Conservation (phyloP, 1,139 yeast genomes). For the Blastobotrys buckinghamii region DNA sequence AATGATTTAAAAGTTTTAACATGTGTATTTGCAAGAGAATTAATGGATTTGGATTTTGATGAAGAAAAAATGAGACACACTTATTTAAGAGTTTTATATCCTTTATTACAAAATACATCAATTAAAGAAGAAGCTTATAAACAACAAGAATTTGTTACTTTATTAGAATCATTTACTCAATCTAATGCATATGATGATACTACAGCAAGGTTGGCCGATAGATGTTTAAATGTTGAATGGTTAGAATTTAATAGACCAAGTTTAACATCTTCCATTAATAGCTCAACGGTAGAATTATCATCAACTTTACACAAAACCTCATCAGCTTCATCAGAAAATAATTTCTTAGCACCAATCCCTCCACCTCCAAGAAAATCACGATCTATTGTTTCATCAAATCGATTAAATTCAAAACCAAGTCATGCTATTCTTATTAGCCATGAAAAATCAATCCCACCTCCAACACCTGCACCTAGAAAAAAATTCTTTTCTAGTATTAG, state of each 20-base stretch:
- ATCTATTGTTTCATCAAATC: not conserved
- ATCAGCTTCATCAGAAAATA: not conserved
- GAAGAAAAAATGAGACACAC: conserved; percentile 66
- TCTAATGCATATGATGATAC: conserved; percentile 27
- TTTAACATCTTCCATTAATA: not conserved
- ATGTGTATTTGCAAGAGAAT: conserved; percentile 79
- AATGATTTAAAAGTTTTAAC: conserved; percentile 82
- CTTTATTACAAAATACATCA: conserved; percentile 63
- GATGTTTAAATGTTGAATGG: conserved; percentile 59
- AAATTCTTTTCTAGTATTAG: conserved; percentile 16
- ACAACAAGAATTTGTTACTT: conserved; percentile 45
- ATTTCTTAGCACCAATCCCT: not conserved
- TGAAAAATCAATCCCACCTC: conserved; percentile 2
- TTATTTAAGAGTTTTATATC: conserved; percentile 68
- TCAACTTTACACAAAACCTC: not conserved
- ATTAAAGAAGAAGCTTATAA: conserved; percentile 54
- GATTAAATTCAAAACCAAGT: not conserved
- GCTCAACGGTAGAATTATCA: not conserved
- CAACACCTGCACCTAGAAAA: conserved; percentile 14
- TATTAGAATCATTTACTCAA: conserved; percentile 43
- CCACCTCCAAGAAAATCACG: conserved; percentile 5
- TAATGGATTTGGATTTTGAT: conserved; percentile 57
- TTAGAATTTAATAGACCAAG: conserved; percentile 30
- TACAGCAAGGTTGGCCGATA: conserved; percentile 54
- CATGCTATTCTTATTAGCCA: conserved; percentile 1